Conservation (phyloP, 2,329 filamentous ascomycete genomes). For the Cercospora citrullina region DNA sequence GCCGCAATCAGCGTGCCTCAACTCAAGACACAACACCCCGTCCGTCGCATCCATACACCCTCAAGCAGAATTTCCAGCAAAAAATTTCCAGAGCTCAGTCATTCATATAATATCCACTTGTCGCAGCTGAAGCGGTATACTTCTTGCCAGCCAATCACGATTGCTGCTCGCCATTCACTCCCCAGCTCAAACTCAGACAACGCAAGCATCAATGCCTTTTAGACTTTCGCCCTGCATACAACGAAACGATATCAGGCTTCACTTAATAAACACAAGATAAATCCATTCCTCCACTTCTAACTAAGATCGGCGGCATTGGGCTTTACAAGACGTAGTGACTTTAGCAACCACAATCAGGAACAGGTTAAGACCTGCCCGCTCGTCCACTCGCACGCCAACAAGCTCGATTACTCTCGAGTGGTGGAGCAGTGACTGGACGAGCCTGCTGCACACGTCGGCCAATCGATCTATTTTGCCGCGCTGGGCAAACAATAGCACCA, state of each 20-base stretch:
- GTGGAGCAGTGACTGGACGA: not conserved
- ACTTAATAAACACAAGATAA: slow-evolving; percentile 11
- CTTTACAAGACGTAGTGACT: not conserved
- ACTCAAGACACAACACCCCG: not conserved
- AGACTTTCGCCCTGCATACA: slow-evolving; percentile 14
- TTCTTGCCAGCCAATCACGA: slow-evolving; percentile 9
- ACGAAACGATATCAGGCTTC: slow-evolving; percentile 17
- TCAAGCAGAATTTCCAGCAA: not conserved
- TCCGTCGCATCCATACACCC: not conserved
- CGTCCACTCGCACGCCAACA: not conserved
- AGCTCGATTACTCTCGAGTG: not conserved
- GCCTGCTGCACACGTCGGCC: not conserved
- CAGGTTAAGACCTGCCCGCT: not conserved
- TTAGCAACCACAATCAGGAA: not conserved
- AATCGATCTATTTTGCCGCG: not conserved
- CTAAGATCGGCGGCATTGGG: slow-evolving; percentile 6
- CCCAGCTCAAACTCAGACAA: slow-evolving; percentile 4
- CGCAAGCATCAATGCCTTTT: slow-evolving; percentile 16
- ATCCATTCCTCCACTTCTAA: not conserved
- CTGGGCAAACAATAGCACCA: not conserved
- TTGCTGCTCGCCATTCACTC: slow-evolving; percentile 12
- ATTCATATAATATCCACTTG: slow-evolving; percentile 1
- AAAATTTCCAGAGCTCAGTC: not conserved
- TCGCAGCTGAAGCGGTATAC: slow-evolving; percentile 6
- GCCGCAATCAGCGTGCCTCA: slow-evolving; percentile 3